These are phyloP conservation scores for Circinella minor DNA, from an alignment of 371 early-diverging fungal species.

Conservation along the genomic window DNA sequence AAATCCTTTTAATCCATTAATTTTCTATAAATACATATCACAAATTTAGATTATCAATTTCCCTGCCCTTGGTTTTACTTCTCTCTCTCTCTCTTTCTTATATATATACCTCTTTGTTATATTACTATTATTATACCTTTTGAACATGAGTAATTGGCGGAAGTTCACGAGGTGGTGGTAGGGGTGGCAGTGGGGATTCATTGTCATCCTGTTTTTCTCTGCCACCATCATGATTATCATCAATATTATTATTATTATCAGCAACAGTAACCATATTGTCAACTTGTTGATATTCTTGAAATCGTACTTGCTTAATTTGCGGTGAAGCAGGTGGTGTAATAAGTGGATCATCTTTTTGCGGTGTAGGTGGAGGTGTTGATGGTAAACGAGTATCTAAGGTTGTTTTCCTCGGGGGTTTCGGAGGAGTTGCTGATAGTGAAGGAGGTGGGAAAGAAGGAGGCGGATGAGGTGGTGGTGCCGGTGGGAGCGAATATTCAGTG, in stretches of 20 bases:
- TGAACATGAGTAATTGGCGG: slow-evolving; percentile 24
- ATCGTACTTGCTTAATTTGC: not conserved
- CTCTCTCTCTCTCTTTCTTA: too few species aligned
- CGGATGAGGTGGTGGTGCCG: slow-evolving; percentile 17
- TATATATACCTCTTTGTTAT: too few species aligned
- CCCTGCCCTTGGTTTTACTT: too few species aligned
- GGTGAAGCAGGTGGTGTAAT: slow-evolving; percentile 22
- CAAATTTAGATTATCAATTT: not conserved
- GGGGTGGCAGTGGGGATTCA: slow-evolving; percentile 9
- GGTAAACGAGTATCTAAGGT: not conserved
- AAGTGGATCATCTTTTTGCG: not conserved
- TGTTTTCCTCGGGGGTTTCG: not conserved
- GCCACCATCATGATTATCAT: too few species aligned
- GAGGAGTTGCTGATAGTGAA: slow-evolving; percentile 3
- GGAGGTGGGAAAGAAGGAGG: slow-evolving; percentile 22
- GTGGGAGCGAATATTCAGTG: slow-evolving; percentile 10
- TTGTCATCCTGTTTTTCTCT: not conserved
- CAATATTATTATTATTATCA: too few species aligned
- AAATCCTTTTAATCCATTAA: slow-evolving; percentile 28
- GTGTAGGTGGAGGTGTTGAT: slow-evolving; percentile 11
- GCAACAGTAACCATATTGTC: too few species aligned
- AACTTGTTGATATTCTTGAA: not conserved
- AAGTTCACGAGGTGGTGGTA: slow-evolving; percentile 4
- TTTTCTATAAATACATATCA: slow-evolving; percentile 14
- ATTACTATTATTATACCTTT: slow-evolving; percentile 19